A percentile compares a stretch with the other conserved stretches of the same genome.
These are phyloP conservation scores for Alternaria sp. DNA, from an alignment of 2,329 filamentous ascomycete species.

Conservation along the genomic window DNA sequence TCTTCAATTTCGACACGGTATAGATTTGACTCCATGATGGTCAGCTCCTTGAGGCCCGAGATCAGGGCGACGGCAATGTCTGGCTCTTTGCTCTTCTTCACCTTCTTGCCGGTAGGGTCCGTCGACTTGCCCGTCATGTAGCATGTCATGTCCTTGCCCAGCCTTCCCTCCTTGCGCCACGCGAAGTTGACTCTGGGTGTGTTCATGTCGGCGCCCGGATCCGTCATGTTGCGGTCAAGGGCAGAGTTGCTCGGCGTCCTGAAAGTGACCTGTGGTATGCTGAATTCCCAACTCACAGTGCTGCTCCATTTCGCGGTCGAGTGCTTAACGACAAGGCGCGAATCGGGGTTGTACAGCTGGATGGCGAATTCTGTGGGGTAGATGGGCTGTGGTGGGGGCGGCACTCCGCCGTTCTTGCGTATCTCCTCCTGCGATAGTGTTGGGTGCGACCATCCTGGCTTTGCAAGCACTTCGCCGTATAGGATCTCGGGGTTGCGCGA, in stretches of 20 bases:
- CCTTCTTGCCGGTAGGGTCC: constrained; percentile 68
- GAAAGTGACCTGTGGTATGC: constrained; percentile 87
- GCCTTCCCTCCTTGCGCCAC: constrained; percentile 87
- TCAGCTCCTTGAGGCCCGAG: constrained; percentile 74
- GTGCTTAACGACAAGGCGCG: constrained; percentile 74
- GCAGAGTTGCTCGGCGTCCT: constrained; percentile 78
- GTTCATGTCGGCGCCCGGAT: constrained; percentile 62
- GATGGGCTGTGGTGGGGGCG: constrained; percentile 72
- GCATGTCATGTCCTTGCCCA: constrained; percentile 88
- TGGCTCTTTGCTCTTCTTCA: constrained; percentile 79
- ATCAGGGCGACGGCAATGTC: constrained; percentile 96
- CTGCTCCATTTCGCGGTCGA: constrained; percentile 81
- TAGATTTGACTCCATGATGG: constrained; percentile 92
- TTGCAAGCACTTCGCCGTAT: constrained; percentile 84
- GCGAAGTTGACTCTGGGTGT: constrained; percentile 81
- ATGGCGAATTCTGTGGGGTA: constrained; percentile 82
- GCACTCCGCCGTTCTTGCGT: constrained; percentile 70
- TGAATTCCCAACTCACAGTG: constrained; percentile 86
- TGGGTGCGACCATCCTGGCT: constrained; percentile 86
- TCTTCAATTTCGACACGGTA: constrained; percentile 92
- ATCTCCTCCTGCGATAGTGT: constrained; percentile 82
- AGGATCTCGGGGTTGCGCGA: constrained; percentile 81
- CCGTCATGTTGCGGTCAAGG: constrained; percentile 75
- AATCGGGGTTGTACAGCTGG: constrained; percentile 93
- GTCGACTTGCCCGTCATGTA: constrained; percentile 82